phyloP scores from a whole-genome alignment of 2,329 filamentous ascomycete genomes.

The Trichophyton benhamiae region DNA sequence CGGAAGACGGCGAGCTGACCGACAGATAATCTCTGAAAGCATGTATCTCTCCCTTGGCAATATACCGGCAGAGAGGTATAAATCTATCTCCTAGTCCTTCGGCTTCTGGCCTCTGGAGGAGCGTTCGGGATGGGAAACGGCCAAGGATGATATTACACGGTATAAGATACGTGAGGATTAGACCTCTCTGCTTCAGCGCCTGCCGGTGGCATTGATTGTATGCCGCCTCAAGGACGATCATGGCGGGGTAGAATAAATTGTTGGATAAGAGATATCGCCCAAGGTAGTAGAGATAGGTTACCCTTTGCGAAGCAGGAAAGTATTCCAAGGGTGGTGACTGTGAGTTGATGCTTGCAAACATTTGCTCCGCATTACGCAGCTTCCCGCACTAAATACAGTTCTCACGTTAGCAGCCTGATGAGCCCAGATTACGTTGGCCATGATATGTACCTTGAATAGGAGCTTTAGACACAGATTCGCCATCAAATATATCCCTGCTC shows the following conservation, averaged over 20 bases:
- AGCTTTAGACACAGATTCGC: constrained; percentile 84
- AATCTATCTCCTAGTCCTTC: constrained; percentile 54
- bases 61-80: constrained; percentile 57
- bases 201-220: constrained; percentile 60
- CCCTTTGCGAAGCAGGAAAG: constrained; percentile 75
- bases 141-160: constrained; percentile 73
- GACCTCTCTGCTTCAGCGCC: constrained; percentile 54
- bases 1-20: constrained; percentile 40
- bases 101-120: constrained; percentile 62
- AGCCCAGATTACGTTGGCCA: neutral
- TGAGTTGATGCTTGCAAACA: constrained; percentile 77
- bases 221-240: constrained; percentile 61
- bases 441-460: constrained; percentile 54
- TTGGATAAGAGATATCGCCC: constrained; percentile 81
- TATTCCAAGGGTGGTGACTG: constrained; percentile 68
- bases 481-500: constrained; percentile 78
- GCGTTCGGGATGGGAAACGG: constrained; percentile 57
- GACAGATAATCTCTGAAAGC: constrained; percentile 59
- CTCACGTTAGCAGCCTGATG: neutral
- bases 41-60: constrained; percentile 61
- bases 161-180: constrained; percentile 74
- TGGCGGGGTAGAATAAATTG: constrained; percentile 67
- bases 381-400: constrained; percentile 52
- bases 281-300: constrained; percentile 90
- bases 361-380: constrained; percentile 69